Evolutionary conservation across 2,329 filamentous ascomycete species (phyloP).

Genomic region (Diaporthe helianthi): DNA sequence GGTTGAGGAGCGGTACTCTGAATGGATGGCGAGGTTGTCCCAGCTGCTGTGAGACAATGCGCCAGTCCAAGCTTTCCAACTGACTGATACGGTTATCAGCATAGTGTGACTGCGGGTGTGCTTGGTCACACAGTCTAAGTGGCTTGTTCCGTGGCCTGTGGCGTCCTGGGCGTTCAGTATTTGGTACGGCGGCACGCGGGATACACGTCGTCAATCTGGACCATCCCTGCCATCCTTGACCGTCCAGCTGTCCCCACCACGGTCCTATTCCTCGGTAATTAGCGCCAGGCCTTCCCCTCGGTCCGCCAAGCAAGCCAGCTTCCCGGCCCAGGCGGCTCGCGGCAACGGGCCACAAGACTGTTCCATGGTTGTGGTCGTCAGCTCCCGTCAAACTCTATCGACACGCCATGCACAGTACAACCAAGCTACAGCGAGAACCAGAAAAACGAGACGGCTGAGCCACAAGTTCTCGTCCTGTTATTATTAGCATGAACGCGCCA

Average conservation of each 20-base stretch:
- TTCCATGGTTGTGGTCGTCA: slow-evolving; percentile 16
- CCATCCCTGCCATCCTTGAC: too few species aligned
- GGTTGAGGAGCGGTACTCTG: not conserved
- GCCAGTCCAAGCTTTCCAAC: not conserved
- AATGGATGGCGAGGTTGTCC: too few species aligned
- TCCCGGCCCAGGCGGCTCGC: not conserved
- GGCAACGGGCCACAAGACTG: not conserved
- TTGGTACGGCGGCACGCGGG: slow-evolving; percentile 3
- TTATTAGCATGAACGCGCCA: slow-evolving; percentile 5
- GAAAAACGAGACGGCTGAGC: not conserved
- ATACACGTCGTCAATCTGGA: too few species aligned
- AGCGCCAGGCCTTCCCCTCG: not conserved
- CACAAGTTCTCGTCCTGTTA: not conserved
- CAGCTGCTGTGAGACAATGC: not conserved
- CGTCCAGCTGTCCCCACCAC: too few species aligned
- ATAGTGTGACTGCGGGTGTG: slow-evolving; percentile 4
- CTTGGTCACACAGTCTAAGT: not conserved
- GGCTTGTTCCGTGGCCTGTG: not conserved
- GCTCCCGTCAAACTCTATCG: slow-evolving; percentile 8
- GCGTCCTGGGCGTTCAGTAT: not conserved
- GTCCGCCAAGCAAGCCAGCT: not conserved
- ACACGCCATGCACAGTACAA: too few species aligned
- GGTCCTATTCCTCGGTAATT: too few species aligned
- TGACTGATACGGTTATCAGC: slow-evolving; percentile 9
- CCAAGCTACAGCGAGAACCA: not conserved